Percentiles rank a stretch among this genome's conserved stretches.
phyloP scores from a whole-genome alignment of 768 basidiomycete species.

The Chalciporus pseudorubinellus region DNA sequence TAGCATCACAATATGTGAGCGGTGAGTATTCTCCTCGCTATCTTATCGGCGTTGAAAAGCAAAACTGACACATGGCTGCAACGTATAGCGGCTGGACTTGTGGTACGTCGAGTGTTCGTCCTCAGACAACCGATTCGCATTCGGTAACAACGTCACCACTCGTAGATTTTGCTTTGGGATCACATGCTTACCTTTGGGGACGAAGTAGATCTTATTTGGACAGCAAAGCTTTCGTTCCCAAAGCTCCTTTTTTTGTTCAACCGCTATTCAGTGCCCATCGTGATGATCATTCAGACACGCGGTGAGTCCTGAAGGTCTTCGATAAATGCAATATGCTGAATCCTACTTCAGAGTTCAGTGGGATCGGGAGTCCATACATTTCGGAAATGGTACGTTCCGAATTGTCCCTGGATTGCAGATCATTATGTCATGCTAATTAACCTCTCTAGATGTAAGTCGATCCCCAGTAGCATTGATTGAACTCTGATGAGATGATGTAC shows the following conservation, averaged over 20 bases:
- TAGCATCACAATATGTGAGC: slow-evolving; percentile 24
- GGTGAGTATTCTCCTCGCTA: slow-evolving; percentile 17
- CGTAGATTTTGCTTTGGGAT: slow-evolving; percentile 35
- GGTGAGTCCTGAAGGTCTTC: slow-evolving; percentile 21
- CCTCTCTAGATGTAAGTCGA: slow-evolving; percentile 18
- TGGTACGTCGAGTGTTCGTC: slow-evolving; percentile 15
- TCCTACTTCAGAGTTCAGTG: slow-evolving; percentile 23
- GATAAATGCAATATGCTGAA: background rate
- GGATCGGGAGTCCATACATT: slow-evolving; percentile 2
- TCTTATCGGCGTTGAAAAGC: background rate
- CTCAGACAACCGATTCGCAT: background rate
- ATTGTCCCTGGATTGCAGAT: background rate
- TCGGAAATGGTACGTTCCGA: slow-evolving; percentile 9
- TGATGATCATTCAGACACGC: slow-evolving; percentile 29
- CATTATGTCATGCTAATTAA: background rate
- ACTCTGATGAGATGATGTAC: background rate
- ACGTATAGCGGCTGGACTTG: slow-evolving; percentile 21
- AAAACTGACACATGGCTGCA: background rate
- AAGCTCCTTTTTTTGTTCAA: slow-evolving; percentile 35
- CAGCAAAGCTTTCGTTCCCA: slow-evolving; percentile 23
- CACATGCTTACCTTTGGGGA: slow-evolving; percentile 33
- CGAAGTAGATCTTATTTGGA: slow-evolving; percentile 35
- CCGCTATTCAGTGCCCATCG: slow-evolving; percentile 32
- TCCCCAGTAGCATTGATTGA: background rate
- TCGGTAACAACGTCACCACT: background rate